A percentile compares a stretch with the other conserved stretches of the same genome.
phyloP scores from a whole-genome alignment of 164 flowering plant genomes.

The Annona squamosa region DNA sequence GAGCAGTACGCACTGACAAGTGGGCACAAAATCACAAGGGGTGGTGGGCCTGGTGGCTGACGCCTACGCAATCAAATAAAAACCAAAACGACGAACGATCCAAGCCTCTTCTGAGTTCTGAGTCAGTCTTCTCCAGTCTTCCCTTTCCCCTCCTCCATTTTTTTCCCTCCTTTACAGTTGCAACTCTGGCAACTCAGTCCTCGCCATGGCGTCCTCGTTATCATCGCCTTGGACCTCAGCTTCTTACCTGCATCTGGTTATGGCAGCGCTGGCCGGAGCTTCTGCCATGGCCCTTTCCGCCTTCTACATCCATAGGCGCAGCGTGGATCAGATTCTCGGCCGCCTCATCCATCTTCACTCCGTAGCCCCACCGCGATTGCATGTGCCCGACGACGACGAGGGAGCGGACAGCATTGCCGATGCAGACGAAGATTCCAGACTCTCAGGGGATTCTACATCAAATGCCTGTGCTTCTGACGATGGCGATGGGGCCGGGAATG shows the following conservation, averaged over 20 bases:
- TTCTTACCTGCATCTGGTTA: conserved; percentile 42
- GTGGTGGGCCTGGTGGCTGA: no score
- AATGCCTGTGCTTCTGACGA: background rate
- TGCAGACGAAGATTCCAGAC: conserved; percentile 1
- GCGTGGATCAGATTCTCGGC: conserved; percentile 47
- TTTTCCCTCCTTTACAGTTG: background rate
- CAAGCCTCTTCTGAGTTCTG: background rate
- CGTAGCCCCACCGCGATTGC: background rate
- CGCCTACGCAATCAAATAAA: no score
- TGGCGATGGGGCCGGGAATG: conserved; percentile 13
- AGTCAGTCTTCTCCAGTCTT: background rate
- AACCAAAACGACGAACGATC: no score
- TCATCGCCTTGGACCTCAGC: conserved; percentile 2
- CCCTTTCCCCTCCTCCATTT: background rate
- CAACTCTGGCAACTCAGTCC: no score
- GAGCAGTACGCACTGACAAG: no score
- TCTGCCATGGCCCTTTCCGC: conserved; percentile 66
- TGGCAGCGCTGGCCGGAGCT: conserved; percentile 73
- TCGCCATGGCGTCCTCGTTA: no score
- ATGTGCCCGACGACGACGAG: conserved; percentile 6
- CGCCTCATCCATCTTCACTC: conserved; percentile 34
- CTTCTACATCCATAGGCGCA: conserved; percentile 55
- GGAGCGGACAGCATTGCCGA: conserved; percentile 1
- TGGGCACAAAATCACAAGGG: no score
- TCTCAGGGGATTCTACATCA: background rate